Evolutionary conservation across 148 eudicot genomes (phyloP).

Genomic region (Silene conica): DNA sequence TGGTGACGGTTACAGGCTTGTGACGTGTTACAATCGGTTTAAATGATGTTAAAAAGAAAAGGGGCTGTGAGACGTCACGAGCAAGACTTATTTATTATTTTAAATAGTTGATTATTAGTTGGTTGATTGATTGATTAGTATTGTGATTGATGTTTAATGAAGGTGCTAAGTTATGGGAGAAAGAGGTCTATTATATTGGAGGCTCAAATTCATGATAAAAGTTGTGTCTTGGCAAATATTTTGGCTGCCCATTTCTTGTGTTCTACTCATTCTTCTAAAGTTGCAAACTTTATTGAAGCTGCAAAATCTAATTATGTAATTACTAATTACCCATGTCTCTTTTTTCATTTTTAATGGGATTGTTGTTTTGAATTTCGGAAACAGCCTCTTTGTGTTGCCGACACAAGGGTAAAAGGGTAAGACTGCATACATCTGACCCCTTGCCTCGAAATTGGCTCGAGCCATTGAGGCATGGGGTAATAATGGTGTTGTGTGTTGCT

Average conservation of each 20-base stretch:
- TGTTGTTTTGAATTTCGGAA: not conserved
- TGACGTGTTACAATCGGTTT: too few relatives aligned
- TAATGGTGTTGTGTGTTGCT: too few relatives aligned
- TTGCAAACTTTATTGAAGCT: constrained; percentile 42
- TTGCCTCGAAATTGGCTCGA: too few relatives aligned
- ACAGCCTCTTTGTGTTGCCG: too few relatives aligned
- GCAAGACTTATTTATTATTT: too few relatives aligned
- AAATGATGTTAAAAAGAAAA: too few relatives aligned
- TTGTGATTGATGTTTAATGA: not conserved
- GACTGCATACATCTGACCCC: too few relatives aligned
- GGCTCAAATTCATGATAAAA: constrained; percentile 54
- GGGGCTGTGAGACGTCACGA: too few relatives aligned
- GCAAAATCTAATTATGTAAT: constrained; percentile 59
- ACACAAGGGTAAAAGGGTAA: too few relatives aligned
- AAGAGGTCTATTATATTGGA: constrained; percentile 60
- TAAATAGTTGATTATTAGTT: constrained; percentile 6
- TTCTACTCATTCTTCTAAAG: constrained; percentile 33
- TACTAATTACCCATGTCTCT: constrained; percentile 4
- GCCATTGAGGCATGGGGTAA: too few relatives aligned
- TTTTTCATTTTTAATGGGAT: not conserved
- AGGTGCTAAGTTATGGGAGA: constrained; percentile 82
- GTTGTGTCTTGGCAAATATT: constrained; percentile 69
- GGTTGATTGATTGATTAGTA: not conserved
- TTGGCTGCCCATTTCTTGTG: constrained; percentile 60
- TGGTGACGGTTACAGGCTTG: too few relatives aligned